Evolutionary conservation across 2,329 filamentous ascomycete species (phyloP).

Genomic region (Fonsecaea erecta): DNA sequence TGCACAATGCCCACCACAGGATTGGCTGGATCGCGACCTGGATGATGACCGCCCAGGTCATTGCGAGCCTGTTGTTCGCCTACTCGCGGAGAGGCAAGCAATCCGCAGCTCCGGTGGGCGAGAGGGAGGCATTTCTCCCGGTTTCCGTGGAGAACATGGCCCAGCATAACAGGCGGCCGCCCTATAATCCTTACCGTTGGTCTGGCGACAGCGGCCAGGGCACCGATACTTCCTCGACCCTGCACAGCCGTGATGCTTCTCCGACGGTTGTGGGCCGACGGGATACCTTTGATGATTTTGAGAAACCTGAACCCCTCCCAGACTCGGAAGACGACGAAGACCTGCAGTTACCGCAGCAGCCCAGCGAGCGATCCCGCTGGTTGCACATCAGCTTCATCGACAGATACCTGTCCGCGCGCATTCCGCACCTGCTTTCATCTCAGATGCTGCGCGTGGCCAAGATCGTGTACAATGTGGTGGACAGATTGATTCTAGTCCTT

Average conservation of each 20-base stretch:
- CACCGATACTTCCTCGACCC: slow-evolving; percentile 71
- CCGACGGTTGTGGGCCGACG: slow-evolving; percentile 56
- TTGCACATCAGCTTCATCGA: slow-evolving; percentile 54
- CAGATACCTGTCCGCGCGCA: slow-evolving; percentile 58
- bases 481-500: slow-evolving; percentile 76
- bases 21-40: slow-evolving; percentile 83
- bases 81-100: slow-evolving; percentile 58
- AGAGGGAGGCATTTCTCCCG: slow-evolving; percentile 66
- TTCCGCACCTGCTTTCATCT: slow-evolving; percentile 49
- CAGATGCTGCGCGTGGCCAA: slow-evolving; percentile 61
- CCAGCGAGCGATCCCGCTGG: slow-evolving; percentile 16
- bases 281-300: slow-evolving; percentile 57
- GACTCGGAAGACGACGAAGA: slow-evolving; percentile 53
- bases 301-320: slow-evolving; percentile 46
- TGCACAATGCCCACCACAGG: slow-evolving; percentile 84
- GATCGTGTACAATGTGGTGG: slow-evolving; percentile 68
- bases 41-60: slow-evolving; percentile 70
- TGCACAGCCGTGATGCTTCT: slow-evolving; percentile 68
- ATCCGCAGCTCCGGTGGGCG: slow-evolving; percentile 45
- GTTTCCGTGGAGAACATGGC: slow-evolving; percentile 62
- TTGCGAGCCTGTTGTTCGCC: slow-evolving; percentile 68
- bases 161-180: slow-evolving; percentile 52
- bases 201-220: slow-evolving; percentile 77
- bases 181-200: slow-evolving; percentile 57
- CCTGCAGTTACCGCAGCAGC: slow-evolving; percentile 46